Base-by-base conservation (phyloP, 169 alveolate genomes). In the Babesia bovis region DNA sequence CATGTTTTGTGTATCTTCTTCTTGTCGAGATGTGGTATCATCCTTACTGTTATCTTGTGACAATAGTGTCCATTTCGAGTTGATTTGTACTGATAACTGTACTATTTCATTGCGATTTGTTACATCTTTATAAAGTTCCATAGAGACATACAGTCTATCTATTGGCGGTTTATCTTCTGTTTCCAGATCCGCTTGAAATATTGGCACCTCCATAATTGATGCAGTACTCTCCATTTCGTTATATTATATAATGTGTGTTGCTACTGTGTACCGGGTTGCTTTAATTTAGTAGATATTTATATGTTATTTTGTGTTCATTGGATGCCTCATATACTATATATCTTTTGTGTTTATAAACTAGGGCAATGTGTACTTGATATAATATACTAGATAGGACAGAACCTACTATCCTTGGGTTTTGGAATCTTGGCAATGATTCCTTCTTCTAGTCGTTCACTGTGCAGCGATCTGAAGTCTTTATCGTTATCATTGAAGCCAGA, bases 91-190 rank as follows among this genome's bases (percentile, higher is more conserved):
- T 12, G 68, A 63, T 47, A 45, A 50, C 21, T 56, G 73, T 25
- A 77, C 65, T 33, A 77, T 61, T 21, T 51, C 65, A 47, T 66
- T 40, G 55, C 59, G 51, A 68, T 77, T 77, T 23, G 42, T 25
- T 21, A 77, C 65, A 23, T 77, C 63, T 19, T 42, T 36, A 55
- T 77, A 77, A 15, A 77, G 75, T n/a, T 65, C 13, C 49, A 63
- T 32, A 49, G 70, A 25, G 49, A 77, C 81, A 66, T 66, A 45
- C 32, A 77, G 78, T 56, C 58, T 77, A 56, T 63, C 53, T 32
- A 63, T 35, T 58, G 73, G 73, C 56, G 56, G 28, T 25, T 49
- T 28, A 12, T 12, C 58, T 4, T 5, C 47, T 47, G 28, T 35
- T 38, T 50, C 60, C 40, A 63, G 49, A 21, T 21, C 49, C 60